These are phyloP conservation scores for Lentinula sp. DNA, from an alignment of 768 basidiomycete genomes.

Conservation along the genomic window DNA sequence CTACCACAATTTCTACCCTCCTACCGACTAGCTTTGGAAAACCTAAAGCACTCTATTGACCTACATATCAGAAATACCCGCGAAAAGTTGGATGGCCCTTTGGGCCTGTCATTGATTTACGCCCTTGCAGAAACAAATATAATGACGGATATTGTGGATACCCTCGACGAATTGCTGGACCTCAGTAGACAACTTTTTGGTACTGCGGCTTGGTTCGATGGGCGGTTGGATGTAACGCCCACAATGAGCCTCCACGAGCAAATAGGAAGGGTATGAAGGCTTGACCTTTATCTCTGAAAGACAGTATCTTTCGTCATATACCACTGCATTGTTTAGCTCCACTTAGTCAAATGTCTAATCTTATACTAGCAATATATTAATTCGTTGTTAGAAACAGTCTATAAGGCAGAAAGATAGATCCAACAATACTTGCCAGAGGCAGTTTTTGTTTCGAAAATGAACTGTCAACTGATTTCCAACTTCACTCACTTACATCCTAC, in stretches of 20 bases:
- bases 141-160: conserved; percentile 32
- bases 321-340: too few species aligned
- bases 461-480: too few species aligned
- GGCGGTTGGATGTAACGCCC: neutral
- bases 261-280: neutral
- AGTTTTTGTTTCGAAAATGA: too few species aligned
- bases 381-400: too few species aligned
- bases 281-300: neutral
- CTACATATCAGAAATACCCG: conserved; percentile 20
- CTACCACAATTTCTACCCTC: conserved; percentile 47
- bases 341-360: too few species aligned
- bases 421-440: too few species aligned
- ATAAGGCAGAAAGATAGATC: too few species aligned
- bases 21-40: conserved; percentile 29
- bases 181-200: conserved; percentile 37
- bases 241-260: neutral
- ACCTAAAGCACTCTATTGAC: conserved; percentile 27
- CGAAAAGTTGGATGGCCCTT: conserved; percentile 14
- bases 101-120: conserved; percentile 32
- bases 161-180: conserved; percentile 34
- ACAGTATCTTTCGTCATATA: too few species aligned
- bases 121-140: conserved; percentile 38
- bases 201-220: conserved; percentile 34
- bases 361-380: too few species aligned
- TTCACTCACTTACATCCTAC: too few species aligned